Evolutionary conservation across 805 yeast genomes (phyloP).

Genomic region (Candida schatavii): DNA sequence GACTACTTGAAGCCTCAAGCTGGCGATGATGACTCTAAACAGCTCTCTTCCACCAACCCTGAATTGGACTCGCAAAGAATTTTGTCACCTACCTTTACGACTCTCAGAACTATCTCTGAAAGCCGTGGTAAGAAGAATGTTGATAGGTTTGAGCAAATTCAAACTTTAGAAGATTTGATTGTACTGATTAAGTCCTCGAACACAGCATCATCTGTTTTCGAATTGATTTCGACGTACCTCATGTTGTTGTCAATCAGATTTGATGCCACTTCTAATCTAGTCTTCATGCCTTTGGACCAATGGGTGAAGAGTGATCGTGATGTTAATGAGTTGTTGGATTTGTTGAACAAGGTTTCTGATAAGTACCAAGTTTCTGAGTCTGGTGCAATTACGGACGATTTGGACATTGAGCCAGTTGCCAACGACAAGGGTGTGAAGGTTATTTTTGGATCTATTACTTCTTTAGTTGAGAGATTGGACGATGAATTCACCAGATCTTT

Average conservation of each 20-base stretch:
- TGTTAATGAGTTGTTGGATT: conserved; percentile 56
- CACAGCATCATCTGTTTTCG: conserved; percentile 50
- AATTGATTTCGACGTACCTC: conserved; percentile 72
- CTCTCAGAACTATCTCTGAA: conserved; percentile 74
- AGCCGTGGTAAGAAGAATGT: conserved; percentile 94
- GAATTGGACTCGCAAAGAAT: conserved; percentile 29
- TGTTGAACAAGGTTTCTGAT: conserved; percentile 56
- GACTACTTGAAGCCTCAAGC: conserved; percentile 26
- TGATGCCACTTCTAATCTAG: conserved; percentile 66
- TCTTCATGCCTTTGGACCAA: conserved; percentile 72
- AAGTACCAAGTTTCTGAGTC: conserved; percentile 70
- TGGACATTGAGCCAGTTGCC: conserved; percentile 64
- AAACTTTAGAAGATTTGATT: conserved; percentile 63
- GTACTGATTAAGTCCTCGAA: conserved; percentile 31
- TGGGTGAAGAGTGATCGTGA: conserved; percentile 75
- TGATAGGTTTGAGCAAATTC: conserved; percentile 76
- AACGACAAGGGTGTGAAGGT: conserved; percentile 61
- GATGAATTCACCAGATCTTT: conserved; percentile 90
- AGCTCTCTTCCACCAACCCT: background rate
- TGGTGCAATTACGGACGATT: conserved; percentile 68
- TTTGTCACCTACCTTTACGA: conserved; percentile 57
- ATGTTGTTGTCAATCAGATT: conserved; percentile 85
- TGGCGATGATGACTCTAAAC: conserved; percentile 23
- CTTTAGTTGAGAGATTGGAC: conserved; percentile 88
- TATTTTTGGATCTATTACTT: conserved; percentile 79